Conservation (phyloP, 2,329 filamentous ascomycete genomes). For the Colletotrichum echinochloae region DNA sequence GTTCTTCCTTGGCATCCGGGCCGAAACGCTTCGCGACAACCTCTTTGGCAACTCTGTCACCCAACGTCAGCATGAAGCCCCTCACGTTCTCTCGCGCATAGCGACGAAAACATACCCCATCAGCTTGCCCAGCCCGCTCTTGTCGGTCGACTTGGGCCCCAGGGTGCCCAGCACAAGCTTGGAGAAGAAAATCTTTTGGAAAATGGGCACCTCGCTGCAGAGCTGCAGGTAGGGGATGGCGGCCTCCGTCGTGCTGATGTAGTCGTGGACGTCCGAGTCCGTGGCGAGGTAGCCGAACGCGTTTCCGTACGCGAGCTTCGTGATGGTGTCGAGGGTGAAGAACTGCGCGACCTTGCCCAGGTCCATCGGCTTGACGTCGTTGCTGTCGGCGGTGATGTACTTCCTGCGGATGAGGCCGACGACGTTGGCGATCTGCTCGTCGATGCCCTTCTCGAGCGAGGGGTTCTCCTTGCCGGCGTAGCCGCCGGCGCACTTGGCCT, state of each 20-base stretch:
- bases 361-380: slow-evolving; percentile 51
- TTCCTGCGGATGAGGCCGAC: slow-evolving; percentile 28
- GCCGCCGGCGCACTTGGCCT: slow-evolving; percentile 39
- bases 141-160: slow-evolving; percentile 38
- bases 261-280: slow-evolving; percentile 57
- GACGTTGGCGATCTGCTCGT: slow-evolving; percentile 26
- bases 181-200: slow-evolving; percentile 44
- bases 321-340: slow-evolving; percentile 64
- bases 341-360: slow-evolving; percentile 57
- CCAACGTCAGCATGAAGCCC: neutral
- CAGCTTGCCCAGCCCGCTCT: slow-evolving; percentile 38
- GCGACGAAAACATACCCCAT: slow-evolving; percentile 42
- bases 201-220: slow-evolving; percentile 46
- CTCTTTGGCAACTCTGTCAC: slow-evolving; percentile 49
- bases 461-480: slow-evolving; percentile 67
- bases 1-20: slow-evolving; percentile 44
- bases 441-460: slow-evolving; percentile 56
- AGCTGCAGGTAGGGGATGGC: slow-evolving; percentile 54
- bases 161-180: slow-evolving; percentile 46
- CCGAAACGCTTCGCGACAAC: slow-evolving; percentile 48
- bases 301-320: slow-evolving; percentile 58
- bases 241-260: slow-evolving; percentile 54
- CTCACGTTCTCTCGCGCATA: neutral
- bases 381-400: slow-evolving; percentile 40
- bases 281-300: slow-evolving; percentile 57